Evolutionary conservation across 495 filamentous ascomycete species (phyloP).

Genomic region (Apiosordaria backusii): DNA sequence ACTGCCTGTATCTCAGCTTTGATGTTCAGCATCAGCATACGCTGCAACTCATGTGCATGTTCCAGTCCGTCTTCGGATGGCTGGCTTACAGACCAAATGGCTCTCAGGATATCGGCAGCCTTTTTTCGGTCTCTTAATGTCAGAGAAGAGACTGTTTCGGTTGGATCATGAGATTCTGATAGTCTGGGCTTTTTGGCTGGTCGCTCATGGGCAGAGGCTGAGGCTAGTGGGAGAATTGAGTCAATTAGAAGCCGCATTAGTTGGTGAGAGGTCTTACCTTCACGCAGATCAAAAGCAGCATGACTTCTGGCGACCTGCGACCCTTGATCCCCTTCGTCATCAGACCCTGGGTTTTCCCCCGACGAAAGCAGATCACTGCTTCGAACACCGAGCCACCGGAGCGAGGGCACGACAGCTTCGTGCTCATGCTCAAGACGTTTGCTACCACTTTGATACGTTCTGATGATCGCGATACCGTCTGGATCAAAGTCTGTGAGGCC

Average conservation of each 20-base stretch:
- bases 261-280: neutral
- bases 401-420: conserved; percentile 50
- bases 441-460: conserved; percentile 86
- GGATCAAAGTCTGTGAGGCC: conserved; percentile 83
- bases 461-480: conserved; percentile 79
- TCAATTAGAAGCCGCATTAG: neutral
- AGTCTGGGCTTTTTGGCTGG: conserved; percentile 16
- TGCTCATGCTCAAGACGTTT: conserved; percentile 65
- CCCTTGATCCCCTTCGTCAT: conserved; percentile 8
- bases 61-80: conserved; percentile 27
- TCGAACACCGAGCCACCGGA: conserved; percentile 74
- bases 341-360: neutral
- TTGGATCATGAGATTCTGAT: conserved; percentile 8
- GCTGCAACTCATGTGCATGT: conserved; percentile 67
- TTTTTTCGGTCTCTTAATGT: conserved; percentile 62
- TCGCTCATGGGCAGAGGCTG: neutral
- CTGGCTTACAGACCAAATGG: conserved; percentile 19
- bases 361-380: conserved; percentile 51
- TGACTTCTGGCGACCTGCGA: conserved; percentile 28
- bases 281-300: neutral
- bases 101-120: conserved; percentile 61
- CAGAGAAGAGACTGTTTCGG: conserved; percentile 42
- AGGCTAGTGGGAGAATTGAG: neutral
- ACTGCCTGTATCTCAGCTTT: conserved; percentile 91
- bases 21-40: conserved; percentile 79